phyloP scores from a whole-genome alignment of 2,329 filamentous ascomycete genomes.

The Ascomycota sp. region DNA sequence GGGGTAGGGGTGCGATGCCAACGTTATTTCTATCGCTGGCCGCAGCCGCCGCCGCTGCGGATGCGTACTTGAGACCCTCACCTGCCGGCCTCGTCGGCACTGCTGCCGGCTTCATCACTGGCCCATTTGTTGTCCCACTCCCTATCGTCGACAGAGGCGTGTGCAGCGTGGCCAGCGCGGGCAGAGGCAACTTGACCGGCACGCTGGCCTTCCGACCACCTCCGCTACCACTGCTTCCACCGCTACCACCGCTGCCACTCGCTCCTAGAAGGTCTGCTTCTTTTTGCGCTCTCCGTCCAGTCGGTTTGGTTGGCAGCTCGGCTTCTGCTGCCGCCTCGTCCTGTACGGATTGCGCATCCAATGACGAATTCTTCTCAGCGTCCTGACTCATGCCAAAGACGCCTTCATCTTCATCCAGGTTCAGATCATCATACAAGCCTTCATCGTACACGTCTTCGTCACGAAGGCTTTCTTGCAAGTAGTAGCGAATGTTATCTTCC shows the following conservation, averaged over 20 bases:
- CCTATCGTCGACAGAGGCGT: conserved; percentile 42
- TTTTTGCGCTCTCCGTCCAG: conserved; percentile 33
- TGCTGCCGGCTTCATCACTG: conserved; percentile 80
- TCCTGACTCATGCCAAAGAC: conserved; percentile 64
- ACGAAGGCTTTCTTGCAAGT: conserved; percentile 75
- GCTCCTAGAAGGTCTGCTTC: conserved; percentile 29
- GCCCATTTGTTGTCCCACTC: conserved; percentile 32
- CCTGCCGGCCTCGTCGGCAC: conserved; percentile 67
- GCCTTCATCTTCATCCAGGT: conserved; percentile 81
- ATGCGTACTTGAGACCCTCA: conserved; percentile 90
- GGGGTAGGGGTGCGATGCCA: conserved; percentile 81
- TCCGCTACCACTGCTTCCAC: conserved; percentile 18
- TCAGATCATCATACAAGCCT: conserved; percentile 82
- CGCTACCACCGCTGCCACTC: conserved; percentile 16
- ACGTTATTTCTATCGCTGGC: conserved; percentile 74
- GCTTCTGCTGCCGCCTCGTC: conserved; percentile 50
- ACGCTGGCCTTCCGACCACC: conserved; percentile 56
- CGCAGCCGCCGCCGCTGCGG: conserved; percentile 81
- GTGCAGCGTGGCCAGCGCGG: conserved; percentile 80
- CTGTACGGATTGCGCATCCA: conserved; percentile 81
- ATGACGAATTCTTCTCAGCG: conserved; percentile 76
- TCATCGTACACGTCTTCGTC: conserved; percentile 90
- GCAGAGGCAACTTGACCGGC: conserved; percentile 83
- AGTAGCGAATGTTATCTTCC: conserved; percentile 86
- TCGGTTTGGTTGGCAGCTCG: conserved; percentile 22